Conservation (phyloP, 306 rosid species). For the Hylodesmum podocarpum region DNA sequence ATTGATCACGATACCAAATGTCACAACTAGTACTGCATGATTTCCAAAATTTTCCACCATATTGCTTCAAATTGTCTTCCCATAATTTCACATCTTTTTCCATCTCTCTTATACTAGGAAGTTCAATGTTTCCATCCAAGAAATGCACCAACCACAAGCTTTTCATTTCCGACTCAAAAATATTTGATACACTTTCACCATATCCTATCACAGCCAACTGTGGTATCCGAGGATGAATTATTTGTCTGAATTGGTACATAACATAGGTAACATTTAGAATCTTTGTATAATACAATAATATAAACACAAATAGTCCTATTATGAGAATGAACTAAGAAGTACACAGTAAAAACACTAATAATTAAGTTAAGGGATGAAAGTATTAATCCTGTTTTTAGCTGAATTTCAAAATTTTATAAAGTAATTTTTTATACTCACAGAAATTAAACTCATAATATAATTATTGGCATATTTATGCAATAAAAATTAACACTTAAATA, state of each 20-base stretch:
- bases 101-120: conserved; percentile 53
- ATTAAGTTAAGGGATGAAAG: no score
- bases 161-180: conserved; percentile 38
- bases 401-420: no score
- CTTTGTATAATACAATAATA: not conserved
- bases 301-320: no score
- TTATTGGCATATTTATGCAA: no score
- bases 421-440: no score
- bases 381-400: no score
- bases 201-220: conserved; percentile 49
- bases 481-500: no score
- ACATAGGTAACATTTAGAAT: not conserved
- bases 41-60: conserved; percentile 28
- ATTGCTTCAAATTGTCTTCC: conserved; percentile 40
- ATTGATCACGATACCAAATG: conserved; percentile 49
- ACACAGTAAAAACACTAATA: no score
- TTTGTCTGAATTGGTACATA: conserved; percentile 29
- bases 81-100: conserved; percentile 38
- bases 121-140: conserved; percentile 41
- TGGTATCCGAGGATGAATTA: conserved; percentile 44
- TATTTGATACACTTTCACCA: conserved; percentile 38
- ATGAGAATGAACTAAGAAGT: no score
- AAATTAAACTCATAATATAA: no score
- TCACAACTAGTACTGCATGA: conserved; percentile 27
- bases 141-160: conserved; percentile 45